A percentile compares a stretch with the other conserved stretches of the same genome.
Evolutionary conservation across 805 yeast species (phyloP).

Genomic region (Starmerella vaccinii): DNA sequence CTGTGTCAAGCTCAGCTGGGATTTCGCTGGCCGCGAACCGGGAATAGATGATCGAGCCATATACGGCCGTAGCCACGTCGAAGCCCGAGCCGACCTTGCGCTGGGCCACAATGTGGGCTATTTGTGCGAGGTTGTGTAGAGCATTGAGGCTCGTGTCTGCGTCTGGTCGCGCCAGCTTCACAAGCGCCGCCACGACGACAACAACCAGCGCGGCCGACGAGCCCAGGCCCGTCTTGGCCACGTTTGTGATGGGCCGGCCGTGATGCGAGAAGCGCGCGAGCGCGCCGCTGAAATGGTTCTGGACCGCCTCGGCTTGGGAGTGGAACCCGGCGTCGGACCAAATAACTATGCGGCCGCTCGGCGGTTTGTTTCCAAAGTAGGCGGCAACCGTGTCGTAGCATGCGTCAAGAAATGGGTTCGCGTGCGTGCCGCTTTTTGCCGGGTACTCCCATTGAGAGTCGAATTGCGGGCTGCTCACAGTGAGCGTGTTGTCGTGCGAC

Average conservation of each 20-base stretch:
- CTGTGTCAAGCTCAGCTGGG: constrained; percentile 25
- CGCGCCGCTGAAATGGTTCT: constrained; percentile 20
- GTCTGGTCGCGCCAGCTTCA: constrained; percentile 31
- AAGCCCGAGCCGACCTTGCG: constrained; percentile 94
- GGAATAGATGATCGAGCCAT: constrained; percentile 73
- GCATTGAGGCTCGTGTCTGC: constrained; percentile 31
- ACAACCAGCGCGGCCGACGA: constrained; percentile 91
- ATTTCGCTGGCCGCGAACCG: constrained; percentile 55
- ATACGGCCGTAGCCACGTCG: constrained; percentile 92
- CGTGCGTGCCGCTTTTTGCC: constrained; percentile 12
- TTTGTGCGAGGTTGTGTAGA: constrained; percentile 72
- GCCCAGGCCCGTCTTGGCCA: constrained; percentile 90
- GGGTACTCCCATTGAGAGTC: constrained; percentile 24
- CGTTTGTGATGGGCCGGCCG: constrained; percentile 47
- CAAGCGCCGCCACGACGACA: constrained; percentile 60
- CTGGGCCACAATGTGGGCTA: constrained; percentile 89
- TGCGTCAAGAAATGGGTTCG: constrained; percentile 68
- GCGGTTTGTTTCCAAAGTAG: constrained; percentile 37
- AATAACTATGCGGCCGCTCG: constrained; percentile 41
- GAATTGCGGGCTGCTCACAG: constrained; percentile 24
- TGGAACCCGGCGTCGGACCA: constrained; percentile 86
- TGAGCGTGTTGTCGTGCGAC: neutral
- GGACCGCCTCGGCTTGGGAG: constrained; percentile 47
- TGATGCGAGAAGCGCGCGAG: constrained; percentile 49
- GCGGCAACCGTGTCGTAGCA: constrained; percentile 47